Base-by-base conservation (phyloP, 2,329 filamentous ascomycete species). In the Trichophyton verrucosum region DNA sequence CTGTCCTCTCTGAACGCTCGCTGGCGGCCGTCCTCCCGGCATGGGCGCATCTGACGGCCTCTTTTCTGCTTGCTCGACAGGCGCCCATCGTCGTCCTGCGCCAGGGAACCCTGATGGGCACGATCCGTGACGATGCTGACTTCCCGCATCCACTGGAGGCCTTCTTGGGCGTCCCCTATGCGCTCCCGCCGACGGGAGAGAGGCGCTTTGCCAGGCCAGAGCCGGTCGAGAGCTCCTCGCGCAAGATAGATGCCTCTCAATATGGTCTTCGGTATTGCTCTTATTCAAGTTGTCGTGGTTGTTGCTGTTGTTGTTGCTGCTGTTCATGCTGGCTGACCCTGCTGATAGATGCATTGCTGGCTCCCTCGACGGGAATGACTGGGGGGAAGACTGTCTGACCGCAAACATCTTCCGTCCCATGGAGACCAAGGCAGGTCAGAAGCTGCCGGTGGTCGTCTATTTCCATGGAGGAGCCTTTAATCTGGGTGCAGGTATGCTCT, bases 131-230 rank as follows among this genome's bases (percentile, higher is more conserved):
- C 5, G 63, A 68, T 5, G 61, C 61, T n/a, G 63, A 36, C 5
- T 57, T 71, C 8, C 64, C 60, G 65, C 62, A 66, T n/a, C 60
- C 67, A 1, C 61, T 73, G 3, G 71, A 74, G 33, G 70, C 70
- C 4, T 82, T 82, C 64, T 68, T 77, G 0, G 77, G 78, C 0
- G 74, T 82, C 9, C 79, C 78, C 0, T 81, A 81, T 62, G 78
- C 76, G 0, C 66, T 76, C 2, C 75, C 78, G 2, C 51, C 27
- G 51, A 55, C 51, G 24, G 51, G 51, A 2, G 72, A 79, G n/a
- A 70, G 70, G 20, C 74, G 80, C 13, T 82, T 81, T 62, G 72
- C 70, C 4, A 74, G 69, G 3, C 68, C 77, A 0, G 68, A 68
- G 27, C 67, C 67, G 33, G 66, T 74, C 6, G 65, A 68, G 11